Conservation (phyloP, 1,139 yeast species). For the Debaryomyces psychrophilus region DNA sequence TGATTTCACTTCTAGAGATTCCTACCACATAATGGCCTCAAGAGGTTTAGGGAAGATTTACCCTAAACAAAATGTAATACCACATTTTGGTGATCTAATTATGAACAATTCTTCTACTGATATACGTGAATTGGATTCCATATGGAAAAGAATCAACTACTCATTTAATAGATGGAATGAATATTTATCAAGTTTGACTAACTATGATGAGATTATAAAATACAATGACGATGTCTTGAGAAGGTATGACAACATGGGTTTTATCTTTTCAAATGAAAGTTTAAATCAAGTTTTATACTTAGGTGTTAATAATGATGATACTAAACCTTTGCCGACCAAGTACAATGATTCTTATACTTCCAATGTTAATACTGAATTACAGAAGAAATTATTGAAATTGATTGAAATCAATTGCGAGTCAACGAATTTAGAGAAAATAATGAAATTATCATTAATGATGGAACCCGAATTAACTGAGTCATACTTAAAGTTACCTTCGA, state of each 20-base stretch:
- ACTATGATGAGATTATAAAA: constrained; percentile 42
- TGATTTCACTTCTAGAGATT: constrained; percentile 36
- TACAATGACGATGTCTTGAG: constrained; percentile 49
- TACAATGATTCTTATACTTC: constrained; percentile 14
- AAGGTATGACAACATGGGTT: constrained; percentile 50
- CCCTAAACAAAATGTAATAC: constrained; percentile 78
- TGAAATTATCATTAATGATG: constrained; percentile 41
- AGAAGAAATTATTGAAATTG: constrained; percentile 32
- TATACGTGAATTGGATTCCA: constrained; percentile 62
- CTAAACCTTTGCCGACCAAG: constrained; percentile 27
- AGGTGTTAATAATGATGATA: constrained; percentile 40
- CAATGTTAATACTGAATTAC: constrained; percentile 21
- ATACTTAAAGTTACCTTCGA: constrained; percentile 26
- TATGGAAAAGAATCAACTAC: constrained; percentile 68
- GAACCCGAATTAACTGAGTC: constrained; percentile 49
- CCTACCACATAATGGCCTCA: constrained; percentile 82
- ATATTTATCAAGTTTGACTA: constrained; percentile 50
- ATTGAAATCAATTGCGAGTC: constrained; percentile 47
- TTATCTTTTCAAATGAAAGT: constrained; percentile 50
- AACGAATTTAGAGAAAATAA: constrained; percentile 39
- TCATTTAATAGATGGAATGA: constrained; percentile 85
- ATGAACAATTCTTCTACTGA: constrained; percentile 44
- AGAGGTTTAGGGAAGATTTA: constrained; percentile 82
- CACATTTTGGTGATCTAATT: constrained; percentile 84
- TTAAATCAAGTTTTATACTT: constrained; percentile 48